Percentiles rank a stretch among this genome's conserved stretches.
phyloP scores from a whole-genome alignment of 257 asterid species.

The Fraxinus americana region DNA sequence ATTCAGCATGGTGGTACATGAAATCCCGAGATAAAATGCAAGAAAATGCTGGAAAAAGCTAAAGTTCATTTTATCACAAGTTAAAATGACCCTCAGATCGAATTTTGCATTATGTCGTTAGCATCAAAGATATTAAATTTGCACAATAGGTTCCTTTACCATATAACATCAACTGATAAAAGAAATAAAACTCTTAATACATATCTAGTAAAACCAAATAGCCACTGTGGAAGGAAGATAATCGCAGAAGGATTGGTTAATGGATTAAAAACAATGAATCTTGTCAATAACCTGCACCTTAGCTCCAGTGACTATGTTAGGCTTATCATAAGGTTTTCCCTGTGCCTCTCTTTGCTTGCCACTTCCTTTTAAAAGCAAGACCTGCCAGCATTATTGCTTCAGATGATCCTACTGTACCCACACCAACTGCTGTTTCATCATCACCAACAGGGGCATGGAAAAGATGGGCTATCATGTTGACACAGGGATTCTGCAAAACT shows the following conservation, averaged over 20 bases:
- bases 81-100: not conserved
- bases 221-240: not conserved
- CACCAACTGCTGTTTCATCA: constrained; percentile 61
- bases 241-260: not conserved
- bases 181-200: not conserved
- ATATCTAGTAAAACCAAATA: not conserved
- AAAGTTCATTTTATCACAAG: not conserved
- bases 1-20: not conserved
- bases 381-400: constrained; percentile 91
- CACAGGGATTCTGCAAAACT: constrained; percentile 68
- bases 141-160: not conserved
- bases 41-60: not conserved
- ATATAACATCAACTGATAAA: not conserved
- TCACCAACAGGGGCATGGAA: constrained; percentile 75
- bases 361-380: constrained; percentile 79
- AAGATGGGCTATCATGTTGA: constrained; percentile 77
- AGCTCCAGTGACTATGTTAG: constrained; percentile 77
- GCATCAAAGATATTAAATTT: not conserved
- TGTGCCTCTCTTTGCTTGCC: constrained; percentile 71
- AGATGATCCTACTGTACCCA: constrained; percentile 80
- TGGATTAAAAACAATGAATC: not conserved
- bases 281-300: constrained; percentile 56
- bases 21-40: not conserved
- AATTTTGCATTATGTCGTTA: not conserved
- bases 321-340: constrained; percentile 56